Evolutionary conservation across 352 stramenopile species (phyloP), one percentile per base, ranked within the genome.

Genomic region (Globisporangium solare): DNA sequence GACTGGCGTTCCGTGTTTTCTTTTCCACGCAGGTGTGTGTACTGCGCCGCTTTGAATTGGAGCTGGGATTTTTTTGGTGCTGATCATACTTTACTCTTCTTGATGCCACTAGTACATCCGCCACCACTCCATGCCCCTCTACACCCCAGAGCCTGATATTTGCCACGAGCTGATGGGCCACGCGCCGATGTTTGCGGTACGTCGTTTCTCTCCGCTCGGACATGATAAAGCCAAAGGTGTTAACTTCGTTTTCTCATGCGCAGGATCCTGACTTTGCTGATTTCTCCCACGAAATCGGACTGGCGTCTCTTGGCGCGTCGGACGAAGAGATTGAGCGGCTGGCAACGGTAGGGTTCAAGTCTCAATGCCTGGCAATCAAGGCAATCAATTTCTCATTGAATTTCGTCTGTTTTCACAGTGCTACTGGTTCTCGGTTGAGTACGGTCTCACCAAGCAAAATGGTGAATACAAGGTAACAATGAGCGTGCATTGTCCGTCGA

Each of bases 391-490:
- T 35, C 27, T 35, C 6, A 35, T 55, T 22, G 41, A 11, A 17
- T 37, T 15, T 17, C 20, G 22, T 15, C 15, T 17, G n/a, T 22
- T 11, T 48, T 20, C 49, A 3, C 54, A 91, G 63, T 98, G 93
- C 77, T 99, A 99, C 79, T 99, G 96, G 96, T 97, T 98, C 79
- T 98, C 92, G 10, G 95, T 99, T 15, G 97, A 99, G 75, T 99
- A 99, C 61, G 97, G 97, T 8, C 49, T 99, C 32, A 98, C 88
- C 63, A 88, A 89, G 58, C 85, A 98, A 66, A 81, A 90, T 64
- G 93, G 90, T 11, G 81, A 95, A 54, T 86, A 94, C 70, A 99
- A 98, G 83, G 84, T 88, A 32, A 0, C 61, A 2, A 15, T 21
- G 6, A 13, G 15, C 0, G 32, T n/a, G n/a, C 27, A 35, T 11